These are phyloP conservation scores for Metschnikowia peoriensis DNA, from an alignment of 805 yeast genomes.

Conservation along the genomic window DNA sequence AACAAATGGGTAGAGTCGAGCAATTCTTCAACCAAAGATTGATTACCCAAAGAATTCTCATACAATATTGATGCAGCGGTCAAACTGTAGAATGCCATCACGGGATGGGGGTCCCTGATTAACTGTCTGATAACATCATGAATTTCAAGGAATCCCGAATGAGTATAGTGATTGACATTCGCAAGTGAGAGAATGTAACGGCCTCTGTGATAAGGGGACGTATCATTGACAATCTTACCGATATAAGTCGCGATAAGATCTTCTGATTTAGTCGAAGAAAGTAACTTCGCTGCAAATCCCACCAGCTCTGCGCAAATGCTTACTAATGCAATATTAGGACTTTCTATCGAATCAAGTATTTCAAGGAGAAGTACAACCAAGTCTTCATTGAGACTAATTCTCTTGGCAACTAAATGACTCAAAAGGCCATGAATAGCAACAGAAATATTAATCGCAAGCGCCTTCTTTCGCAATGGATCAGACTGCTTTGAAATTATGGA, in stretches of 20 bases:
- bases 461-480: constrained; percentile 38
- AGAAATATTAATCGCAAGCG: constrained; percentile 59
- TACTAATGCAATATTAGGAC: constrained; percentile 40
- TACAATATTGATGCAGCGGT: constrained; percentile 56
- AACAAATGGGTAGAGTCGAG: constrained; percentile 27
- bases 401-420: constrained; percentile 20
- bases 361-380: constrained; percentile 49
- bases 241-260: constrained; percentile 35
- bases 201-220: constrained; percentile 63
- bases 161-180: constrained; percentile 27
- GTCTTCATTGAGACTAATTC: constrained; percentile 25
- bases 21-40: constrained; percentile 42
- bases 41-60: constrained; percentile 51
- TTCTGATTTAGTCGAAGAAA: constrained; percentile 22
- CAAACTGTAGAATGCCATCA: constrained; percentile 73
- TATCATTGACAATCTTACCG: constrained; percentile 61
- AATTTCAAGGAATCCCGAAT: constrained; percentile 39
- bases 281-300: constrained; percentile 45
- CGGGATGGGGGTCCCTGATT: constrained; percentile 78
- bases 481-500: constrained; percentile 37
- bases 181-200: constrained; percentile 29
- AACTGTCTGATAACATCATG: constrained; percentile 59
- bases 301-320: constrained; percentile 53
- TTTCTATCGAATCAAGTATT: constrained; percentile 44
- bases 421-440: constrained; percentile 60